Evolutionary conservation across 2,329 filamentous ascomycete species (phyloP).

Genomic region (Cladorrhinum sp.): DNA sequence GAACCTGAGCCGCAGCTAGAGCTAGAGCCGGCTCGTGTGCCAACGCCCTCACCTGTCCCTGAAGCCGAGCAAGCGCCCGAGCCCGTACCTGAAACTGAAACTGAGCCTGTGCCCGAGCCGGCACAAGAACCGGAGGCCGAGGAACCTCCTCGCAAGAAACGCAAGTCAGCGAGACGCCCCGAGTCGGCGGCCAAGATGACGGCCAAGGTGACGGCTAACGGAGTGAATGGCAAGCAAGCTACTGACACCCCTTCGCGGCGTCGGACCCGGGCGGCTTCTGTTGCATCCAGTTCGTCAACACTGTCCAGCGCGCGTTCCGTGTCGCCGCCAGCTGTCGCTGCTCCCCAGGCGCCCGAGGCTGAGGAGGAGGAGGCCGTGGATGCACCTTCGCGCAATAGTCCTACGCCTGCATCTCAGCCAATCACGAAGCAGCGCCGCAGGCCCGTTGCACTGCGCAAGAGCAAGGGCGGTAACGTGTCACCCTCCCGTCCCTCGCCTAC

Average conservation of each 20-base stretch:
- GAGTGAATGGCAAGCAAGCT: conserved; percentile 23
- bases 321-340: conserved; percentile 26
- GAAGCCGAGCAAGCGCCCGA: conserved; percentile 11
- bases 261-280: conserved; percentile 27
- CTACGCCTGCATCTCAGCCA: conserved; percentile 26
- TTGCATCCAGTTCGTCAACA: conserved; percentile 32
- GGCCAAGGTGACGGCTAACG: conserved; percentile 13
- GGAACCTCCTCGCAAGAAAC: conserved; percentile 25
- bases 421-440: conserved; percentile 29
- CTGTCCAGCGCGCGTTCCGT: conserved; percentile 34
- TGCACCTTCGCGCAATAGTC: conserved; percentile 26
- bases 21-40: background rate
- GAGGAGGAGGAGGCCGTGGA: conserved; percentile 20
- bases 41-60: conserved; percentile 1
- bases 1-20: background rate
- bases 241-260: conserved; percentile 26
- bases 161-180: conserved; percentile 23
- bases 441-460: conserved; percentile 30
- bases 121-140: conserved; percentile 9
- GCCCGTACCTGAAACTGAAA: conserved; percentile 16
- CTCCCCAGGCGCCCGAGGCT: conserved; percentile 19
- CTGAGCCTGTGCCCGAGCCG: conserved; percentile 13
- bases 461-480: conserved; percentile 31
- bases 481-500: conserved; percentile 23
- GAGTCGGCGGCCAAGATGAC: conserved; percentile 20